These are phyloP conservation scores for Acarospora socialis DNA, from an alignment of 2,329 filamentous ascomycete genomes.

Conservation along the genomic window DNA sequence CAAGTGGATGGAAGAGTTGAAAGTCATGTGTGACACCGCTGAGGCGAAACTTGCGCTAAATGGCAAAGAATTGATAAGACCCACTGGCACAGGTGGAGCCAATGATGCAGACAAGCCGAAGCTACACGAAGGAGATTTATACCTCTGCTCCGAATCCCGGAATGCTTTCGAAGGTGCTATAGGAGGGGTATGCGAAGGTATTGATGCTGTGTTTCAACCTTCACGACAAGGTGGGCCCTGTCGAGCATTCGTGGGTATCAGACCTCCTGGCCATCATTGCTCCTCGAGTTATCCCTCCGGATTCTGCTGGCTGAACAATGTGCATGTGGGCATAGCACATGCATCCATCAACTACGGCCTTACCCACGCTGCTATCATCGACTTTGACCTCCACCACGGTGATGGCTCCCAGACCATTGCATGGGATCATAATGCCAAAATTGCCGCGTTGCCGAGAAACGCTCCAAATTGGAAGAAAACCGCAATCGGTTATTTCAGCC, in stretches of 20 bases:
- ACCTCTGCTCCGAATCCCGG: constrained; percentile 74
- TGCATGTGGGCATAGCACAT: constrained; percentile 91
- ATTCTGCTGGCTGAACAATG: constrained; percentile 98
- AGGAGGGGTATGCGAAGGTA: constrained; percentile 83
- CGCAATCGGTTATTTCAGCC: constrained; percentile 85
- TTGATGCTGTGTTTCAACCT: constrained; percentile 72
- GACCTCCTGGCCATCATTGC: constrained; percentile 91
- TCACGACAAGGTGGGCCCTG: constrained; percentile 46
- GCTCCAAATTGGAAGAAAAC: constrained; percentile 65
- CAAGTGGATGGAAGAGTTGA: constrained; percentile 88
- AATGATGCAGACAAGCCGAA: constrained; percentile 32
- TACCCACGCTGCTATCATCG: constrained; percentile 86
- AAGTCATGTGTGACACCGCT: constrained; percentile 67
- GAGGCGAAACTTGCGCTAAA: constrained; percentile 62
- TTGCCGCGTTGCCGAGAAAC: constrained; percentile 50
- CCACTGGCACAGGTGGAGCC: constrained; percentile 23
- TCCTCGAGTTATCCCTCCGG: constrained; percentile 79
- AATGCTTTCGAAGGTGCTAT: constrained; percentile 81
- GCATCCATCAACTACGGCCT: constrained; percentile 69
- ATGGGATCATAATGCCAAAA: constrained; percentile 74
- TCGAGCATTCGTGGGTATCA: constrained; percentile 79
- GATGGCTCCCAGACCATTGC: constrained; percentile 92
- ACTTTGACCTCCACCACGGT: constrained; percentile 84
- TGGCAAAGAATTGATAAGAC: constrained; percentile 63
- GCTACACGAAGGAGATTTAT: constrained; percentile 80